These are phyloP conservation scores for Trematosphaeria pertusa DNA, from an alignment of 2,329 filamentous ascomycete species.

Conservation along the genomic window DNA sequence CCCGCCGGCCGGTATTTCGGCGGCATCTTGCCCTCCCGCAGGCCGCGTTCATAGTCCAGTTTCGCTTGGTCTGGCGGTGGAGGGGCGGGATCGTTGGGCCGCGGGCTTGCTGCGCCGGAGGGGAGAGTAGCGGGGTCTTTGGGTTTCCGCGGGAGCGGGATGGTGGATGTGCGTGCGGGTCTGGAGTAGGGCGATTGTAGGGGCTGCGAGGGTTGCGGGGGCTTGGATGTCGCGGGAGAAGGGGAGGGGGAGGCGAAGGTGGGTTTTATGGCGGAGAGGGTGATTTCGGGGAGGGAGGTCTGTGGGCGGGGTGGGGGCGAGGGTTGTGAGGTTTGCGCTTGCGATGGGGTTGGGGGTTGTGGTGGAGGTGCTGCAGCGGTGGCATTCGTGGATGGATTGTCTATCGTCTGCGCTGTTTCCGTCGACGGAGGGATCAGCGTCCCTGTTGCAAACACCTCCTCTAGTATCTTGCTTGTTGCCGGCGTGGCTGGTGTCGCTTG, in stretches of 20 bases:
- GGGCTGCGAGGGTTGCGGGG: slow-evolving; percentile 2
- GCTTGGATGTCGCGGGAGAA: background rate
- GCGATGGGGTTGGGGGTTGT: background rate
- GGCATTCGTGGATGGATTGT: background rate
- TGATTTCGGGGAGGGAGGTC: background rate
- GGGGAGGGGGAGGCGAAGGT: background rate
- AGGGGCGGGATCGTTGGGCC: slow-evolving; percentile 18
- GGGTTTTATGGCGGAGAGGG: background rate
- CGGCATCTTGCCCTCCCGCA: slow-evolving; percentile 29
- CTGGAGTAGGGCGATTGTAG: background rate
- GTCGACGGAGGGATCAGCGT: slow-evolving; percentile 20
- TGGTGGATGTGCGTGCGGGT: background rate
- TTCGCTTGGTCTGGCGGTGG: slow-evolving; percentile 2
- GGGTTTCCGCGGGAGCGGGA: slow-evolving; percentile 1
- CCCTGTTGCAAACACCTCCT: slow-evolving; percentile 34
- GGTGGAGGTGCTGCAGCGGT: background rate
- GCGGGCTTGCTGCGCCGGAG: no score
- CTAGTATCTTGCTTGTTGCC: slow-evolving; percentile 38
- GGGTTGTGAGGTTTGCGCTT: background rate
- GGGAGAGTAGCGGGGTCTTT: slow-evolving; percentile 36
- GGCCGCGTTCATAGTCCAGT: slow-evolving; percentile 12
- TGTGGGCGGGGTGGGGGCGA: background rate
- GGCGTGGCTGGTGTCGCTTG: slow-evolving; percentile 37
- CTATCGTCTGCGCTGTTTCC: background rate
- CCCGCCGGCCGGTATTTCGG: slow-evolving; percentile 42